These are phyloP conservation scores for Acanthamoeba triangularis DNA, from an alignment of 208 protist species.

Conservation along the genomic window DNA sequence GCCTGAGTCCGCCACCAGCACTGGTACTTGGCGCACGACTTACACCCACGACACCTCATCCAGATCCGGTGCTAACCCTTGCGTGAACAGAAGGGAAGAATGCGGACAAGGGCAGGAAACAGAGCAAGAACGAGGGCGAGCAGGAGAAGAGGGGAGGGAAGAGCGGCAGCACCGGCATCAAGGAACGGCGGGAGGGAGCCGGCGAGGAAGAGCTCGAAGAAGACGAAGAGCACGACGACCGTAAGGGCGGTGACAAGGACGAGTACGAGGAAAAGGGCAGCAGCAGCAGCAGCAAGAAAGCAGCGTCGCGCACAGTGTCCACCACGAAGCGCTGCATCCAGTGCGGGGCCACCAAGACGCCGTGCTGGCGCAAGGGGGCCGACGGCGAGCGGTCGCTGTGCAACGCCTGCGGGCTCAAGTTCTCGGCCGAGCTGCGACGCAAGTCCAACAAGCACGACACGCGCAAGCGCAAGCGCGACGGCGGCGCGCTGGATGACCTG, in stretches of 20 bases:
- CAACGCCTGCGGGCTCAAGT: conserved; percentile 62
- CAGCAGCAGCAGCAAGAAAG: neutral
- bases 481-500: neutral
- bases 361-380: conserved; percentile 66
- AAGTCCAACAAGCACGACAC: neutral
- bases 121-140: neutral
- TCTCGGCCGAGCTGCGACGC: conserved; percentile 7
- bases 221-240: neutral
- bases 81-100: neutral
- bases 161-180: neutral
- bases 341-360: conserved; percentile 60
- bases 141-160: neutral
- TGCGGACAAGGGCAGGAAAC: neutral
- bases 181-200: neutral
- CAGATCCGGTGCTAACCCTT: no score
- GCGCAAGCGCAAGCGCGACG: conserved; percentile 14
- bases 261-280: neutral
- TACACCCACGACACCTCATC: neutral
- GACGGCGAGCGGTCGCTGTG: conserved; percentile 33
- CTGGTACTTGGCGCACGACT: neutral
- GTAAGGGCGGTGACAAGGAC: neutral
- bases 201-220: conserved; percentile 10
- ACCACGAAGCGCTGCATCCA: conserved; percentile 21
- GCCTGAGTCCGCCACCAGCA: neutral
- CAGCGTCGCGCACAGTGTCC: neutral